phyloP scores from a whole-genome alignment of 2,329 filamentous ascomycete species.

The Stenocarpella maydis region DNA sequence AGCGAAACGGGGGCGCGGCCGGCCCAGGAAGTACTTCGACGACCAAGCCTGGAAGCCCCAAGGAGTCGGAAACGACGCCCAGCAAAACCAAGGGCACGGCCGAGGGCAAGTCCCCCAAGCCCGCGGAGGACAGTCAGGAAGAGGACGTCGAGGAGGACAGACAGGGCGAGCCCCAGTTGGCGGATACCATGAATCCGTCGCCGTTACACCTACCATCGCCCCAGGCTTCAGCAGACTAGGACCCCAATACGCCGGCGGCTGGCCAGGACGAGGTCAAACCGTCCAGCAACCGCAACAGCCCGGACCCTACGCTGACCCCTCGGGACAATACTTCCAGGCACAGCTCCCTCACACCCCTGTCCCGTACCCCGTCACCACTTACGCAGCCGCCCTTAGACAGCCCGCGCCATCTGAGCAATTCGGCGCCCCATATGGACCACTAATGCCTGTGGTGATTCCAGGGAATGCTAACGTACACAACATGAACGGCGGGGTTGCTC shows the following conservation, averaged over 20 bases:
- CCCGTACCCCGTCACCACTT: not conserved
- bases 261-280: not conserved
- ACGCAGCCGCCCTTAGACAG: not conserved
- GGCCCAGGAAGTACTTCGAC: slow-evolving; percentile 19
- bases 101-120: not conserved
- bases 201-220: not conserved
- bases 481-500: not conserved
- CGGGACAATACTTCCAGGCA: not conserved
- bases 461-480: not conserved
- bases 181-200: not conserved
- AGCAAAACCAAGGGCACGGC: slow-evolving; percentile 29
- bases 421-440: not conserved
- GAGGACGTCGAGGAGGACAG: not conserved
- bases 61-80: not conserved
- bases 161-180: not conserved
- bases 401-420: not conserved
- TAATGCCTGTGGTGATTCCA: not conserved
- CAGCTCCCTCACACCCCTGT: not conserved
- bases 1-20: slow-evolving; percentile 21
- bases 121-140: slow-evolving; percentile 2
- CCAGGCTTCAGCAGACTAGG: not conserved
- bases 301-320: not conserved
- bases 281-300: slow-evolving; percentile 19
- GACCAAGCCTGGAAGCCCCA: not conserved
- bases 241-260: not conserved